Evolutionary conservation across 2,329 filamentous ascomycete species (phyloP), one percentile per base, ranked within the genome.

Genomic region (Thermothelomyces thermophilus): DNA sequence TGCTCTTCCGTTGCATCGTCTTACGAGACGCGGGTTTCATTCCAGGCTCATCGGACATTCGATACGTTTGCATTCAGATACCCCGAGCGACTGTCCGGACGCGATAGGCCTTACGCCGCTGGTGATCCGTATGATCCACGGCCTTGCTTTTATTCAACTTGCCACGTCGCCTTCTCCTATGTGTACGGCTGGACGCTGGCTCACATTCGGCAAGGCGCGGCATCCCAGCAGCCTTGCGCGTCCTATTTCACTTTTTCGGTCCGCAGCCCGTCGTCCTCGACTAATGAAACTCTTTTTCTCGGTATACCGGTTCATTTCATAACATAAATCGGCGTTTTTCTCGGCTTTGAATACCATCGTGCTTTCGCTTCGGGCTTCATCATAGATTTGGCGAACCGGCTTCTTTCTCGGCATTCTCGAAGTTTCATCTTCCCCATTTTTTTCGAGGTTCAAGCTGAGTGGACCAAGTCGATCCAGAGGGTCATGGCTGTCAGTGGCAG

Each of bases 31-130:
- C 51, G 48, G 52, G 28, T 43, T 54, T 42, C 43, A n/a, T 51
- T 51, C 19, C 50, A 39, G 52, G 56, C 43, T 55, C 52, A 56
- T 53, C 50, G 52, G 58, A 59, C 39, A 55, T 55, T 57, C 53
- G 51, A 58, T 60, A 59, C 51, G 54, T 58, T 49, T 56, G 56
- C 59, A 61, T 61, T 60, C 57, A 58, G 60, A 63, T 63, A 63
- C 60, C 60, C 59, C 52, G 50, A 55, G 46, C 43, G 51, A 55
- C 55, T 45, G 46, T 48, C 47, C 37, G 30, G 31, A 48, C 52
- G 44, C 34, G 42, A 51, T 40, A 36, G 17, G 42, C 26, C 6
- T 17, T 36, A n/a, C 14, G 6, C 2, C 36, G 16, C 34, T 17
- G 19, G 28, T 33, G 14, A 51, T 30, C 48, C 7, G 33, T 33